Conservation (phyloP, 306 rosid genomes). For the Oemleria cerasiformis region DNA sequence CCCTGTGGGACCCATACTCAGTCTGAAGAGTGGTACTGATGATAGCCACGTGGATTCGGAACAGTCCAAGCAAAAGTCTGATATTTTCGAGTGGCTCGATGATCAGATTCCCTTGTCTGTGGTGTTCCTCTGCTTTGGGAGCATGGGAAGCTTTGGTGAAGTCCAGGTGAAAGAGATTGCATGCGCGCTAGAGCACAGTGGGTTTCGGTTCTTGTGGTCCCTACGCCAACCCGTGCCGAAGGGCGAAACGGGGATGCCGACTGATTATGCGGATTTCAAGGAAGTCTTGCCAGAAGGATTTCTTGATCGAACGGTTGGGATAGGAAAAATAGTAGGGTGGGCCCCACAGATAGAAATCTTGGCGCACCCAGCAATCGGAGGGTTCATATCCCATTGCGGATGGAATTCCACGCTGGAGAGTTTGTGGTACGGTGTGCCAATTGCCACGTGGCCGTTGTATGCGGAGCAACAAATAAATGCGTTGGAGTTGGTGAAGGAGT, state of each 20-base stretch:
- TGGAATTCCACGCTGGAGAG: constrained; percentile 33
- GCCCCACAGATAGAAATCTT: constrained; percentile 22
- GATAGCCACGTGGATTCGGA: neutral
- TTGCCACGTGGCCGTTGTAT: constrained; percentile 29
- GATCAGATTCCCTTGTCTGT: constrained; percentile 9
- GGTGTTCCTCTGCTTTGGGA: constrained; percentile 32
- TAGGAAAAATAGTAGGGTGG: constrained; percentile 22
- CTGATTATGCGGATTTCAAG: neutral
- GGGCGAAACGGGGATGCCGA: neutral
- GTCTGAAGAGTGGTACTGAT: neutral
- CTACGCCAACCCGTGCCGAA: constrained; percentile 1
- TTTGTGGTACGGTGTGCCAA: constrained; percentile 24
- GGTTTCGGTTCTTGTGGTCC: constrained; percentile 23
- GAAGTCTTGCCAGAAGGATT: constrained; percentile 21
- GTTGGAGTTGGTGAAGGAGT: constrained; percentile 18
- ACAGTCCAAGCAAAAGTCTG: neutral
- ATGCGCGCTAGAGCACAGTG: constrained; percentile 13
- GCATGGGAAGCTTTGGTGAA: constrained; percentile 26
- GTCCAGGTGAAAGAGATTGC: constrained; percentile 30
- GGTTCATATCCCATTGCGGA: constrained; percentile 32
- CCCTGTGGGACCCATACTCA: constrained; percentile 14
- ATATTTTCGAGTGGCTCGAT: constrained; percentile 17
- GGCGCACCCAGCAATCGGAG: constrained; percentile 21
- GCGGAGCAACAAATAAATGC: constrained; percentile 27
- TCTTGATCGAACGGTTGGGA: constrained; percentile 1